Conservation (phyloP, 2,329 filamentous ascomycete species). For the Penicillium sp. region DNA sequence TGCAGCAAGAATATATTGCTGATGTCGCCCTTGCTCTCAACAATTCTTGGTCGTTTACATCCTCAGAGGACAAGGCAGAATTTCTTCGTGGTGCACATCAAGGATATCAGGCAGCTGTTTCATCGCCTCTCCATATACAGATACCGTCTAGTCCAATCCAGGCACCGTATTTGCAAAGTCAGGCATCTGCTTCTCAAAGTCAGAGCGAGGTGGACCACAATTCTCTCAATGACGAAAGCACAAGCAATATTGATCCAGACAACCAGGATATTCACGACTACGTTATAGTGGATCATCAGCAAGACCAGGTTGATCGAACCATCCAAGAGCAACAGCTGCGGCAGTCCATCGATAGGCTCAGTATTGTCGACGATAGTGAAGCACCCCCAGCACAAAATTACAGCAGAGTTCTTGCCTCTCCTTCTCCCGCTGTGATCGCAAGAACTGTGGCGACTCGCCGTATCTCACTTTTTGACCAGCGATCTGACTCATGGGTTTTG, state of each 20-base stretch:
- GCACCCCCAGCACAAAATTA: not conserved
- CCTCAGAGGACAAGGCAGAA: not conserved
- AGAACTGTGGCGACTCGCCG: not conserved
- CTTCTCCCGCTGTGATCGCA: not conserved
- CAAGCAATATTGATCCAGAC: not conserved
- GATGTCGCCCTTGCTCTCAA: constrained; percentile 3
- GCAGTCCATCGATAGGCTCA: not conserved
- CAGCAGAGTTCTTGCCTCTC: no score
- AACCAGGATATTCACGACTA: not conserved
- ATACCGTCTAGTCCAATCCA: no score
- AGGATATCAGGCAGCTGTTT: not conserved
- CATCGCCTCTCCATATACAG: not conserved
- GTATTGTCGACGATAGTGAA: not conserved
- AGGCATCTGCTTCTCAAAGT: not conserved
- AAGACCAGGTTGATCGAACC: not conserved
- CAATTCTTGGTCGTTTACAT: not conserved
- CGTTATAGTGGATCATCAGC: not conserved
- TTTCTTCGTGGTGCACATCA: constrained; percentile 1
- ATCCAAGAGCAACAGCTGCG: not conserved
- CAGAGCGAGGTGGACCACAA: not conserved
- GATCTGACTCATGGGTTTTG: not conserved
- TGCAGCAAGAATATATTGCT: not conserved
- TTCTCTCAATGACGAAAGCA: not conserved
- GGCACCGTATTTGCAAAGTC: not conserved
- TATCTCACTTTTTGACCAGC: constrained; percentile 3